These are phyloP conservation scores for Pichia kluyveri DNA, from an alignment of 805 yeast species.

Conservation along the genomic window DNA sequence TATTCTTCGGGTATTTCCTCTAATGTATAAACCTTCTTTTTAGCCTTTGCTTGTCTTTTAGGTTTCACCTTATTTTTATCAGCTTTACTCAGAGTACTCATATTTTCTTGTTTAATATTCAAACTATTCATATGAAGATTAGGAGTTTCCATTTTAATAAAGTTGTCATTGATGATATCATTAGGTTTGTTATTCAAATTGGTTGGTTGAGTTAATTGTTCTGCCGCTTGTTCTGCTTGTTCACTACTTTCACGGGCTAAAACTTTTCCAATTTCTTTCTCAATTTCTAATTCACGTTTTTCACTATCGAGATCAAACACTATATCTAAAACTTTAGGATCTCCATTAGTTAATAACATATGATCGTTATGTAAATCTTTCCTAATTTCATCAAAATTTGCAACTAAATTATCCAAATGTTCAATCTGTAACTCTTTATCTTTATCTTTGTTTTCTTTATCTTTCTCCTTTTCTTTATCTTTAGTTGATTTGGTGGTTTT, in stretches of 20 bases:
- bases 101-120: background rate
- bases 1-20: slow-evolving; percentile 88
- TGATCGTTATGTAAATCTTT: slow-evolving; percentile 4
- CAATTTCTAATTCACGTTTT: slow-evolving; percentile 9
- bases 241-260: slow-evolving; percentile 15
- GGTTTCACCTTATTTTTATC: slow-evolving; percentile 12
- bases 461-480: background rate
- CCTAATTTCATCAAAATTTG: slow-evolving; percentile 6
- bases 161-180: background rate
- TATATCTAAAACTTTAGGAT: slow-evolving; percentile 1
- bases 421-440: slow-evolving; percentile 1
- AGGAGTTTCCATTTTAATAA: background rate
- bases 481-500: background rate
- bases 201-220: background rate
- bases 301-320: slow-evolving; percentile 2
- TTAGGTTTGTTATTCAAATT: background rate
- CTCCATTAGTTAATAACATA: background rate
- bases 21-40: slow-evolving; percentile 57
- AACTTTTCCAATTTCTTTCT: slow-evolving; percentile 13
- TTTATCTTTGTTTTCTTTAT: background rate
- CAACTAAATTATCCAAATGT: slow-evolving; percentile 5
- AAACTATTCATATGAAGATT: background rate
- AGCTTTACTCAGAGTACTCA: background rate
- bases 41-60: slow-evolving; percentile 43
- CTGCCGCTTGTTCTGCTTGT: slow-evolving; percentile 17